phyloP scores from a whole-genome alignment of 2,329 filamentous ascomycete species.

The Metarhizium guizhouense region DNA sequence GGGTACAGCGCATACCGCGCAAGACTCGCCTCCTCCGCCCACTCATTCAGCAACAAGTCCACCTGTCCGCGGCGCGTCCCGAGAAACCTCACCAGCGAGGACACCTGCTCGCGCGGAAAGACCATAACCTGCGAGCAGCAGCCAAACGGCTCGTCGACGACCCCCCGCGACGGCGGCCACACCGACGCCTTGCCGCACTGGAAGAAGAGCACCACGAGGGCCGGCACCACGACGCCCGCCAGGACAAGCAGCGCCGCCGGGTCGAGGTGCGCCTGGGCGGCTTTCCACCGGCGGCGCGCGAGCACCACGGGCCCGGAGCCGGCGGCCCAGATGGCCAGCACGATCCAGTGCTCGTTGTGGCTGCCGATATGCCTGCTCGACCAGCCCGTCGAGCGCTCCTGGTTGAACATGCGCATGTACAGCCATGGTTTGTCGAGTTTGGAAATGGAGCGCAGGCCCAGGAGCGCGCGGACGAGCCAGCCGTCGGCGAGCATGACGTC shows the following conservation, averaged over 20 bases:
- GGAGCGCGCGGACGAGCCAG: not conserved
- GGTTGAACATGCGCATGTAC: not conserved
- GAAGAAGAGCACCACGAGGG: not conserved
- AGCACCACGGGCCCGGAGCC: not conserved
- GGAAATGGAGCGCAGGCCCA: not conserved
- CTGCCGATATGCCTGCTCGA: not conserved
- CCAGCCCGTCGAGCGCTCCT: not conserved
- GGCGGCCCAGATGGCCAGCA: not conserved
- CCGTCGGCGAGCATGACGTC: not conserved
- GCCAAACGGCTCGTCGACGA: not conserved
- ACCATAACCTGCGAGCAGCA: not conserved
- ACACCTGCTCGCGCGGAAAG: not conserved
- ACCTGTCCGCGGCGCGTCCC: not conserved
- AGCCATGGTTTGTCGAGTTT: not conserved
- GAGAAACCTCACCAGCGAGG: not conserved
- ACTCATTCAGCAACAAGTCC: not conserved
- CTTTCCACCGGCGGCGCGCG: not conserved
- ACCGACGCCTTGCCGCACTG: constrained; percentile 1
- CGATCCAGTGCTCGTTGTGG: not conserved
- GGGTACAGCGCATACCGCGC: not conserved
- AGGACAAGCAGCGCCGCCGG: not conserved
- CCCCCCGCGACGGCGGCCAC: not conserved
- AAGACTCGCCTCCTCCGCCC: not conserved
- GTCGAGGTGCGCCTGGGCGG: not conserved
- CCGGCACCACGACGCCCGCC: not conserved